These are phyloP conservation scores for Cladosporium sp. DNA, from an alignment of 2,329 filamentous ascomycete species.

Conservation along the genomic window DNA sequence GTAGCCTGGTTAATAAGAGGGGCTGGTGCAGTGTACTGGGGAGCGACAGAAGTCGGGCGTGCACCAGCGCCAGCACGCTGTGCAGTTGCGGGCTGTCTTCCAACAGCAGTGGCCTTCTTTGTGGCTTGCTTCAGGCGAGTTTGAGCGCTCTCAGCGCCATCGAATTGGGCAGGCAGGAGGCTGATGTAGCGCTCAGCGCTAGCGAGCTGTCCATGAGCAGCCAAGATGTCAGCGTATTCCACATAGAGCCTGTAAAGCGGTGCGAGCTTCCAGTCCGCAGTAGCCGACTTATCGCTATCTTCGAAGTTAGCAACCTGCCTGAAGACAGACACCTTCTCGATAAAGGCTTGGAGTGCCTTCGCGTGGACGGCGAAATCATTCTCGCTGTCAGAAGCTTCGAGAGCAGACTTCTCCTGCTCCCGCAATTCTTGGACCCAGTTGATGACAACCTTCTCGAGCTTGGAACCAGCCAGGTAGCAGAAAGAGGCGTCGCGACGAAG, in stretches of 20 bases:
- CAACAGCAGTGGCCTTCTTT: constrained; percentile 44
- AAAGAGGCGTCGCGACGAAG: constrained; percentile 85
- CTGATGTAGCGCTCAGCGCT: constrained; percentile 89
- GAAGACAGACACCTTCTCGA: constrained; percentile 98
- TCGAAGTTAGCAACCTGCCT: constrained; percentile 87
- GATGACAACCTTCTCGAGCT: constrained; percentile 91
- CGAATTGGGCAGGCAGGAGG: constrained; percentile 76
- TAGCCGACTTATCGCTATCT: constrained; percentile 67
- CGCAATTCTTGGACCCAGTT: constrained; percentile 92
- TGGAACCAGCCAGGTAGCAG: constrained; percentile 93
- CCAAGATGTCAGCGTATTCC: constrained; percentile 93
- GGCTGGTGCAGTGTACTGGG: constrained; percentile 35
- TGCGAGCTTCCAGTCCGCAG: constrained; percentile 82
- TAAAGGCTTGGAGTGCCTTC: constrained; percentile 81
- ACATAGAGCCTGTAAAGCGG: constrained; percentile 90
- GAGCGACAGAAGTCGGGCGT: constrained; percentile 13
- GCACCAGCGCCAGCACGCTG: constrained; percentile 7
- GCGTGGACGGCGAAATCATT: constrained; percentile 91
- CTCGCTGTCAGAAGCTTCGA: constrained; percentile 62
- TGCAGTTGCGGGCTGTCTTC: constrained; percentile 34
- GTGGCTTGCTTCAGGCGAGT: constrained; percentile 82
- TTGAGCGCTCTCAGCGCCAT: constrained; percentile 80
- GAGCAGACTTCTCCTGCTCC: constrained; percentile 71
- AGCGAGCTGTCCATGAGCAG: constrained; percentile 79
- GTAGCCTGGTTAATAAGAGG: constrained; percentile 32